phyloP scores from a whole-genome alignment of 768 basidiomycete species.

The Trichaptum fuscoviolaceum region DNA sequence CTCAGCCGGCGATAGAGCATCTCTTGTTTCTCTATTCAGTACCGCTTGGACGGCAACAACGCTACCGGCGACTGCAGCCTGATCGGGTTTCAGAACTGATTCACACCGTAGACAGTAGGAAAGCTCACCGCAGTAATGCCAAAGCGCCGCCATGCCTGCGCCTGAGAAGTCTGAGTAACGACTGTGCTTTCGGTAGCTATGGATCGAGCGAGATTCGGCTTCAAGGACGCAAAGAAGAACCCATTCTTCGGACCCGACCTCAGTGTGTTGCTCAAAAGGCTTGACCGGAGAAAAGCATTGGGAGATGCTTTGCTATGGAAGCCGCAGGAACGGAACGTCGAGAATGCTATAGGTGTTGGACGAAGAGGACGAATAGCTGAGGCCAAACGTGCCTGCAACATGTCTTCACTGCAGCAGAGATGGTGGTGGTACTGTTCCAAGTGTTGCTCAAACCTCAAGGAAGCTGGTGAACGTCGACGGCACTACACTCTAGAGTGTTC shows the following conservation, averaged over 20 bases:
- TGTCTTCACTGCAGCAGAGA: not conserved
- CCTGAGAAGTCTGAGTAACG: conserved; percentile 30
- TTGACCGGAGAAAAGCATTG: not conserved
- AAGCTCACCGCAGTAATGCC: conserved; percentile 48
- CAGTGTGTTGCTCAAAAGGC: not conserved
- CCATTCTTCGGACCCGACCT: not conserved
- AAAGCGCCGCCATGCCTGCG: conserved; percentile 42
- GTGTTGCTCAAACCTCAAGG: not conserved
- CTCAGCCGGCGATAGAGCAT: conserved; percentile 55
- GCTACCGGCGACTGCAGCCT: conserved; percentile 72
- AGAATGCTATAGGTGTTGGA: not conserved
- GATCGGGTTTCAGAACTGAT: conserved; percentile 7
- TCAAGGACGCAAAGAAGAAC: not conserved
- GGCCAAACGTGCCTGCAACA: not conserved
- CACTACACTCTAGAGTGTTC: not conserved
- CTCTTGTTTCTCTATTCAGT: conserved; percentile 77
- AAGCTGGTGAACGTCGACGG: not conserved
- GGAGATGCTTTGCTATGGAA: not conserved
- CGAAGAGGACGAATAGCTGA: not conserved
- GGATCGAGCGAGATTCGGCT: conserved; percentile 2
- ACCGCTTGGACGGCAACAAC: conserved; percentile 57
- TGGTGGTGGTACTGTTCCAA: not conserved
- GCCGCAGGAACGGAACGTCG: not conserved
- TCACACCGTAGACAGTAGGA: conserved; percentile 3
- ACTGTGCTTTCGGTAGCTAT: conserved; percentile 17